phyloP scores from a whole-genome alignment of 371 early-diverging fungal species.

The Circinella minor region DNA sequence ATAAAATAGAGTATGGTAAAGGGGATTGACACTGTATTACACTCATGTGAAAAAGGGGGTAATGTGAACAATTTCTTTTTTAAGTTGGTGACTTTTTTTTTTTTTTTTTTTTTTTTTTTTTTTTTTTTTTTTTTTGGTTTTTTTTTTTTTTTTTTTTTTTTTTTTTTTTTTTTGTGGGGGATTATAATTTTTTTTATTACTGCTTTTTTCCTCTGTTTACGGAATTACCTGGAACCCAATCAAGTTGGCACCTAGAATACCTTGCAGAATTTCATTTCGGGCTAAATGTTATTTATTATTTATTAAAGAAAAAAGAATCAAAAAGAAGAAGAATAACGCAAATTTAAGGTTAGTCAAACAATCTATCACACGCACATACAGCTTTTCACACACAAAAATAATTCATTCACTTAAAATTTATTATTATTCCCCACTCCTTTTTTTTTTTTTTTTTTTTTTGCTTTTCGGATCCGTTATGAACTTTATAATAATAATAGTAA shows the following conservation, averaged over 20 bases:
- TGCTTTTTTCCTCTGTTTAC: not conserved
- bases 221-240: conserved; percentile 85
- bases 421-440: not conserved
- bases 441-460: no score
- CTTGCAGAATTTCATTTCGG: conserved; percentile 89
- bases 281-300: conserved; percentile 36
- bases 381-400: not conserved
- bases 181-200: no score
- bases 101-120: no score
- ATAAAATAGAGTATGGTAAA: no score
- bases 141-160: no score
- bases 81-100: no score
- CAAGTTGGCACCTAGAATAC: conserved; percentile 91
- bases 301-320: no score
- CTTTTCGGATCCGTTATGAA: not conserved
- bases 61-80: no score
- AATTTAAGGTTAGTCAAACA: not conserved
- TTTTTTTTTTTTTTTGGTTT: no score
- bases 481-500: not conserved
- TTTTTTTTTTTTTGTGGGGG: not conserved
- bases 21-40: no score
- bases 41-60: no score
- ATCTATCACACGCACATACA: not conserved
- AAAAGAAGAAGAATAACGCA: not conserved
- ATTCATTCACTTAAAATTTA: not conserved